Evolutionary conservation across 2,329 filamentous ascomycete species (phyloP).

Genomic region (Arthrobotrys megalospora): DNA sequence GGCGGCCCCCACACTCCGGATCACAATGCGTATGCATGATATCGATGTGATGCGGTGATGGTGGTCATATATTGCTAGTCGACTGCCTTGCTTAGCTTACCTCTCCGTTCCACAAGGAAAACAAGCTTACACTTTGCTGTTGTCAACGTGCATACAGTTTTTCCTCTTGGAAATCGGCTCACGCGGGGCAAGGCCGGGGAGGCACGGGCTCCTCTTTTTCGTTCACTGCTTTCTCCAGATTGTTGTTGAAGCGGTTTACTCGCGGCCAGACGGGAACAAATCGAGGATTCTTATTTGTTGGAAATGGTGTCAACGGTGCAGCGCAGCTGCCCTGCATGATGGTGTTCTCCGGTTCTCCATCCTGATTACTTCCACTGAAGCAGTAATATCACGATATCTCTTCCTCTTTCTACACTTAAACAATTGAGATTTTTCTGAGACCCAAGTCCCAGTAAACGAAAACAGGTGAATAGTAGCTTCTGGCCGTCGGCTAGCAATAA

Average conservation of each 20-base stretch:
- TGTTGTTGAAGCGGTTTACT: constrained; percentile 18
- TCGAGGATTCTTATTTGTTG: constrained; percentile 38
- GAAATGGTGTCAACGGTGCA: constrained; percentile 58
- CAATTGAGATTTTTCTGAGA: neutral
- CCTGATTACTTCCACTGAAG: neutral
- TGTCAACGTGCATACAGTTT: constrained; percentile 18
- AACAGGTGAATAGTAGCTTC: constrained; percentile 29
- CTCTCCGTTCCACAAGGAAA: neutral
- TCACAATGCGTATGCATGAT: constrained; percentile 30
- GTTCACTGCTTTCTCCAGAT: constrained; percentile 8
- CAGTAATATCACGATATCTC: constrained; percentile 22
- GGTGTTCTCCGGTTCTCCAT: constrained; percentile 18
- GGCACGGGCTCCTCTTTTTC: constrained; percentile 15
- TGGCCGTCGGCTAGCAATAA: constrained; percentile 28
- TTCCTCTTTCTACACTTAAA: neutral
- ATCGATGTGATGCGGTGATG: constrained; percentile 5
- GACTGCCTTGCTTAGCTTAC: constrained; percentile 18
- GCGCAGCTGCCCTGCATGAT: constrained; percentile 45
- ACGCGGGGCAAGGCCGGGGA: constrained; percentile 32
- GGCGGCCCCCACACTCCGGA: constrained; percentile 37
- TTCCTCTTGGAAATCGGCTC: constrained; percentile 9
- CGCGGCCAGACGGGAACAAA: constrained; percentile 20
- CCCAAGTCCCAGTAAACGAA: too few species aligned
- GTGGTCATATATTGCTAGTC: neutral
- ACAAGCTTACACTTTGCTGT: neutral